Evolutionary conservation across 2,329 filamentous ascomycete genomes (phyloP), one percentile per base, ranked within the genome.

Genomic region (Ophiosphaerella korrae): DNA sequence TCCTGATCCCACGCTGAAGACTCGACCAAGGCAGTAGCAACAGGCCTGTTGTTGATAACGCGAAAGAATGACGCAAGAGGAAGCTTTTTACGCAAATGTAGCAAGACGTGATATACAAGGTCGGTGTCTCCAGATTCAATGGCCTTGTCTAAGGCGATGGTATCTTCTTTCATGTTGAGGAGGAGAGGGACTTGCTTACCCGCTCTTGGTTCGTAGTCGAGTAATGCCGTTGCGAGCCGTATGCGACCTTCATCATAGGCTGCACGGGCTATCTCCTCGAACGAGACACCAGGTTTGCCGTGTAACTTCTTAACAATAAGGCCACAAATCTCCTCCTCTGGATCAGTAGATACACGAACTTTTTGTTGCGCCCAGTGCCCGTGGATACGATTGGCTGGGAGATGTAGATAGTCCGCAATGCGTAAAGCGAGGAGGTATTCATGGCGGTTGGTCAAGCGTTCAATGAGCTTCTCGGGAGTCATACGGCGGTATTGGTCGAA

Each of bases 301-400:
- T 88, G 85, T 1, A 99, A 82, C 64, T 91, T 90, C 61, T 91
- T 87, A 8, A 97, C 92, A 12, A 99, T 90, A 44, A 92, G 80
- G 29, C 85, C 84, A 73, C 92, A 97, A 36, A 96, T 90, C 1
- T 86, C 85, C 39, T 96, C 92, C 67, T 97, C 94, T 54, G 96
- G 88, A 57, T 92, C 92, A 0, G 86, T 83, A 0, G 92, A 92
- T 2, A 88, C 79, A 23, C 92, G 89, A 3, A 97, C 93, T 72
- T 97, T 99, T 68, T 94, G 88, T 14, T 89, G 93, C 1, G 94
- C 94, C 94, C 94, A 99, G 70, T 97, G 92, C 1, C 96, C 91
- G 66, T 97, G 96, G 52, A 99, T 96, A 46, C 87, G 85, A 71
- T 95, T 92, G 0, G 92, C 89, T 0, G 93, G 88, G 3, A 99